Base-by-base conservation (phyloP, 768 basidiomycete genomes). In the Leucocoprinus sp. region DNA sequence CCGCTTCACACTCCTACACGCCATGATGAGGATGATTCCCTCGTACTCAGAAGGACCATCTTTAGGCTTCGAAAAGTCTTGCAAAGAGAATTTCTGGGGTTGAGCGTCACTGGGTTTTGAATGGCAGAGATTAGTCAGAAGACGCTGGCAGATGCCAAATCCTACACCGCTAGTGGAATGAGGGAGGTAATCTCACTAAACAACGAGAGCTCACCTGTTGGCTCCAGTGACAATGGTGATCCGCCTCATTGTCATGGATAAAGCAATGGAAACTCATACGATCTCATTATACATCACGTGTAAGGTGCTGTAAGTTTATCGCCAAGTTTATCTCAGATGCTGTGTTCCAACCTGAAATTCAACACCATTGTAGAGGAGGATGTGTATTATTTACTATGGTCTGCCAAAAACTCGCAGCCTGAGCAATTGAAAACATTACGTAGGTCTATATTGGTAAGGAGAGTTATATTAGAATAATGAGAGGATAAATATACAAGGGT, bases 111-210 rank as follows among this genome's bases (percentile, higher is more conserved):
- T 62, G 4, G 76, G 75, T 46, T 57, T 57, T 11, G 59, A 55
- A 33, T 68, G 65, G n/a, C 75, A 75, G 14, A 91, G 66, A 54
- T 89, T 82, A 52, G 69, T 62, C 36, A 93, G 69, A 5, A 93
- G 71, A 37, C 90, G 81, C 50, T 82, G 77, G 64, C 87, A 90
- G 35, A 86, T 82, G 9, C 85, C 87, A 58, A 83, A 85, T 12
- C 90, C 90, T 14, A 93, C 72, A 45, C 90, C 90, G 29, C 89
- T 92, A 58, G 2, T 52, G 47, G 38, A 35, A 14, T 24, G 14
- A 43, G 28, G 11, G 24, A 28, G 15, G 21, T 22, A 38, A 15
- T 36, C 21, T 12, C 4, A 29, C 17, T 17, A 45, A 11, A 37
- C 8, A n/a, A 5, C 15, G 8, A 28, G 12, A 29, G 52, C 71